Conservation (phyloP, 1,284 basidiomycete species). For the Microbotryum scabiosae region DNA sequence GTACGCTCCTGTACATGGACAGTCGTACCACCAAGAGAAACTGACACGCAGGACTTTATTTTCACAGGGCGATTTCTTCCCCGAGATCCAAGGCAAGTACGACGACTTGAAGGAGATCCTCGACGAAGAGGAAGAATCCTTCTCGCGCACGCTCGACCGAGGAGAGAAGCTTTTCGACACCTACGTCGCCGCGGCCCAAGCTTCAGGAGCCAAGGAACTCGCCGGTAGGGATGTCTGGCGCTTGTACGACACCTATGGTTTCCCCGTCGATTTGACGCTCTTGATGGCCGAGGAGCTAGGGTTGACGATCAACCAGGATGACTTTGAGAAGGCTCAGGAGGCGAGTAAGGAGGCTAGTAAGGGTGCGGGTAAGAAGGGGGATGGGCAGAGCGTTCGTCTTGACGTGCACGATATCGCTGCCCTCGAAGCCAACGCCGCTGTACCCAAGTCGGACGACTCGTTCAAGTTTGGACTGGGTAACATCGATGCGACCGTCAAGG, state of each 20-base stretch:
- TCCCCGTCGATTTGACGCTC: slow-evolving; percentile 92
- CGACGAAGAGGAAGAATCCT: slow-evolving; percentile 95
- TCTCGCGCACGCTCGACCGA: slow-evolving; percentile 89
- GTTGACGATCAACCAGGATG: slow-evolving; percentile 73
- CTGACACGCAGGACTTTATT: background rate
- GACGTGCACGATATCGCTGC: slow-evolving; percentile 91
- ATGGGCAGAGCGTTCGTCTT: slow-evolving; percentile 61
- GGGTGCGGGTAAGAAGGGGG: slow-evolving; percentile 58
- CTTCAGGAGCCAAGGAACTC: slow-evolving; percentile 59
- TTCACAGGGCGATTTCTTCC: slow-evolving; percentile 75
- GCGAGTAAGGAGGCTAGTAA: slow-evolving; percentile 88
- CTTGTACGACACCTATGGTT: slow-evolving; percentile 96
- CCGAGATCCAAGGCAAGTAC: slow-evolving; percentile 77
- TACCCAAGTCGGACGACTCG: slow-evolving; percentile 91
- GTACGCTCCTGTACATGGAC: slow-evolving; percentile 29
- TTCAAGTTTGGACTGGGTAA: slow-evolving; percentile 73
- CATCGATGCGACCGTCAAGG: slow-evolving; percentile 66
- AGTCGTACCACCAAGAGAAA: background rate
- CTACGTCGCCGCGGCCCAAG: slow-evolving; percentile 65
- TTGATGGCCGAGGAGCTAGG: slow-evolving; percentile 96
- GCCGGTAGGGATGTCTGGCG: slow-evolving; percentile 92
- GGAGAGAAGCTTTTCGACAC: slow-evolving; percentile 95
- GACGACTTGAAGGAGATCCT: slow-evolving; percentile 89
- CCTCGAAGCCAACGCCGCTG: slow-evolving; percentile 66
- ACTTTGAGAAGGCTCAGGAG: slow-evolving; percentile 83